Percentiles rank a stretch among this genome's conserved stretches.
These are phyloP conservation scores for Pleurotus citrinopileatus DNA, from an alignment of 768 basidiomycete genomes.

Conservation along the genomic window DNA sequence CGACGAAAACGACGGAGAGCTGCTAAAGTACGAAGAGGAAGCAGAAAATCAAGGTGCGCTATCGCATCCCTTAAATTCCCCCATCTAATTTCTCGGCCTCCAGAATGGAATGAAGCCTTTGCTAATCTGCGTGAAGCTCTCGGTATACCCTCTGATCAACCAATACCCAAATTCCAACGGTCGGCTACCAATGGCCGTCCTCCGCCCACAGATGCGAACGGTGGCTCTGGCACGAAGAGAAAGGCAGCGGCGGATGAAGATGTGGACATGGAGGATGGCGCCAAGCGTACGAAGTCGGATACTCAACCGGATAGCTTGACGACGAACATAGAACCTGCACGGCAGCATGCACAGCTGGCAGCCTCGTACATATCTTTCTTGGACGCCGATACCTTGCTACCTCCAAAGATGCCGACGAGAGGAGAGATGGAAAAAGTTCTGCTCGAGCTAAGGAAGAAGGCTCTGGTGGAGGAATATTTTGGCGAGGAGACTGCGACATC, in stretches of 20 bases:
- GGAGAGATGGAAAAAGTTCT: constrained; percentile 80
- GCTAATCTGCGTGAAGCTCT: constrained; percentile 51
- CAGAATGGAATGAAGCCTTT: constrained; percentile 70
- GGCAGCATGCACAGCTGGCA: constrained; percentile 50
- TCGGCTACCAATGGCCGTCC: constrained; percentile 19
- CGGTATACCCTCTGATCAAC: constrained; percentile 47
- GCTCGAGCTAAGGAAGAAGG: constrained; percentile 75
- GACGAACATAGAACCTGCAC: constrained; percentile 28
- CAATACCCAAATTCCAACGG: constrained; percentile 51
- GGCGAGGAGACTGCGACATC: constrained; percentile 26
- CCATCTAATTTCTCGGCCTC: too few relatives aligned
- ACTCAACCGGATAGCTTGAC: constrained; percentile 24
- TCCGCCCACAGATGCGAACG: constrained; percentile 20
- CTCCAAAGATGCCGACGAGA: constrained; percentile 71
- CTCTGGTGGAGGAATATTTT: constrained; percentile 75
- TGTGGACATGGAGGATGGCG: constrained; percentile 35
- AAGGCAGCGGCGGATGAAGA: constrained; percentile 49
- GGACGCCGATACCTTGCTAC: constrained; percentile 65
- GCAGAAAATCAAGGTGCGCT: constrained; percentile 72
- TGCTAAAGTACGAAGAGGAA: constrained; percentile 69
- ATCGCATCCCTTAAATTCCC: background rate
- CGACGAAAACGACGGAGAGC: constrained; percentile 70
- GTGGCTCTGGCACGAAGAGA: constrained; percentile 39
- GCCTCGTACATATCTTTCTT: constrained; percentile 75
- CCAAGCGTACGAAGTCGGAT: constrained; percentile 25